These are phyloP conservation scores for Jacaranda copaia DNA, from an alignment of 257 asterid genomes.

Conservation along the genomic window DNA sequence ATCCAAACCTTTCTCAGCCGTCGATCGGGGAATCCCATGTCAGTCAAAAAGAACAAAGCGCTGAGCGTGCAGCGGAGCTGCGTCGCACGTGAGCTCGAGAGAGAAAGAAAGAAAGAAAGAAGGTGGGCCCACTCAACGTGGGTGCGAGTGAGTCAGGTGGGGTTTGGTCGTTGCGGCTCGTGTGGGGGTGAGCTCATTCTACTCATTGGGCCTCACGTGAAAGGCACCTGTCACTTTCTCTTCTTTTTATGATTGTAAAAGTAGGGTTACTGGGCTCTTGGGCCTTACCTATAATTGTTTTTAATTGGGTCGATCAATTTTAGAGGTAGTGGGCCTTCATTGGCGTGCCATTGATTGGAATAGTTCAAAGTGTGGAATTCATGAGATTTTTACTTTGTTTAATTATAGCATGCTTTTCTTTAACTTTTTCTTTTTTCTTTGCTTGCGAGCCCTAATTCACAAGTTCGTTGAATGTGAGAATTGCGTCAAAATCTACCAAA, in stretches of 20 bases:
- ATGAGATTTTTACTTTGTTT: too few species aligned
- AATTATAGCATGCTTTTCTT: too few species aligned
- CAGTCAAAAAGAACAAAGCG: background rate
- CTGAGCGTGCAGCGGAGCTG: conserved; percentile 24
- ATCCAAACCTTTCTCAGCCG: background rate
- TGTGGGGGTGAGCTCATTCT: conserved; percentile 4
- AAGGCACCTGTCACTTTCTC: conserved; percentile 19
- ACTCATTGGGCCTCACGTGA: conserved; percentile 23
- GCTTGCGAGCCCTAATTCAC: too few species aligned
- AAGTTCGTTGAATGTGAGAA: too few species aligned
- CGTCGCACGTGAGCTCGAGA: conserved; percentile 30
- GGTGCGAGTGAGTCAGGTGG: conserved; percentile 24
- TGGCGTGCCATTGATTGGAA: too few species aligned
- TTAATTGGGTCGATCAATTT: background rate
- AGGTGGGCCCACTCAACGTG: background rate
- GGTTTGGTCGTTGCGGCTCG: conserved; percentile 9
- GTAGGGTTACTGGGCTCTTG: background rate
- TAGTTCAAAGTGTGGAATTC: background rate
- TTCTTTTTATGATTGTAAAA: conserved; percentile 14
- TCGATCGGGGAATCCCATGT: conserved; percentile 16
- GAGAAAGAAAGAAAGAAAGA: background rate
- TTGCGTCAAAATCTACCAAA: too few species aligned
- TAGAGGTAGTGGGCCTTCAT: background rate
- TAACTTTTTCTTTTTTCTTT: too few species aligned
- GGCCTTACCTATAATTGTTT: background rate